Percentiles rank a stretch among this genome's conserved stretches.
These are phyloP conservation scores for Nothophoma quercina DNA, from an alignment of 2,329 filamentous ascomycete genomes.

Conservation along the genomic window DNA sequence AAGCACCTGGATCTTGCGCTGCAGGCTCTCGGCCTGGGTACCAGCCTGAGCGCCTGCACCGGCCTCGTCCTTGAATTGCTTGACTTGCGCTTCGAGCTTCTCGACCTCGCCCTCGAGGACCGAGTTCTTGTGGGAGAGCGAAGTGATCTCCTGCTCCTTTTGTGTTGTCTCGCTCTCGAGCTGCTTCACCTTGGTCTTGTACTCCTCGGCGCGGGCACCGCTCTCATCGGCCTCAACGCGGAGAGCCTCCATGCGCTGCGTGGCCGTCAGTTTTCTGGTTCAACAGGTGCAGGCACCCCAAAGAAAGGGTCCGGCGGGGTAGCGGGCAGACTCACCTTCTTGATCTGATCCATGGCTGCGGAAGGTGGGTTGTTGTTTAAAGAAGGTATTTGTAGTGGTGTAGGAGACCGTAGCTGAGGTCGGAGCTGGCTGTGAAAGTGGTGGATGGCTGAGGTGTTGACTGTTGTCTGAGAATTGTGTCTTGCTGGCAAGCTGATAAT, in stretches of 20 bases:
- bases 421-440: slow-evolving; percentile 14
- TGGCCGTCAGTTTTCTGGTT: slow-evolving; percentile 31
- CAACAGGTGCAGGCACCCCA: slow-evolving; percentile 7
- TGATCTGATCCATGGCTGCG: slow-evolving; percentile 80
- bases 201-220: slow-evolving; percentile 81
- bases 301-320: slow-evolving; percentile 45
- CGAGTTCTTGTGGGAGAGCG: slow-evolving; percentile 92
- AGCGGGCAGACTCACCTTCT: slow-evolving; percentile 72
- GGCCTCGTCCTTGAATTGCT: slow-evolving; percentile 86
- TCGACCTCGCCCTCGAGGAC: slow-evolving; percentile 90
- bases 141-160: slow-evolving; percentile 98
- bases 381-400: slow-evolving; percentile 9
- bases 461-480: slow-evolving; percentile 34
- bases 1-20: slow-evolving; percentile 90
- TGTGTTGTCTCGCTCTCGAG: slow-evolving; percentile 94
- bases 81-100: slow-evolving; percentile 84
- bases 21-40: slow-evolving; percentile 89
- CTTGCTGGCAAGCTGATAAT: slow-evolving; percentile 33
- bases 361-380: slow-evolving; percentile 16
- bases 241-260: slow-evolving; percentile 92
- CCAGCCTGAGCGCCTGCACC: slow-evolving; percentile 83
- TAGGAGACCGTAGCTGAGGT: slow-evolving; percentile 13
- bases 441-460: slow-evolving; percentile 17
- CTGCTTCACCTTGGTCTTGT: slow-evolving; percentile 83
- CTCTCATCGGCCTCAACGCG: slow-evolving; percentile 92